Base-by-base conservation (phyloP, 2,329 filamentous ascomycete species). In the Nannizziopsis barbatae region DNA sequence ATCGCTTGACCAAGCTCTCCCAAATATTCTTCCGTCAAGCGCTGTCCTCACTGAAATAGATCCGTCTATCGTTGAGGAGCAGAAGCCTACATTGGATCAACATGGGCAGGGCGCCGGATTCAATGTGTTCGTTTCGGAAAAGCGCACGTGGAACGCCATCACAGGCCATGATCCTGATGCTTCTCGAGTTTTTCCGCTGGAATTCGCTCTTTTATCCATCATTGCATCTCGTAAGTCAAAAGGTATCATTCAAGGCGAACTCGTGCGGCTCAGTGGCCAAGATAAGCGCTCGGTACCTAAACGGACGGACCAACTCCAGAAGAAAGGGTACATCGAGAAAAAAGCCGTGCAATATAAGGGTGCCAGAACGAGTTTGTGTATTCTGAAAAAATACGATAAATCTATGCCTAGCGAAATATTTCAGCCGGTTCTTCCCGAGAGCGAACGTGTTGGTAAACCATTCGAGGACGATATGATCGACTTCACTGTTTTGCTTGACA, bases 271-370 rank as follows among this genome's bases (percentile, higher is more conserved):
- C 17, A 78, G 75, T 53, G 75, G 75, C 5, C 79, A 83, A 62
- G 79, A 83, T 59, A 82, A 81, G 58, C 71, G 79, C 40, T 83
- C 79, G 1, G 73, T 82, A 2, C 79, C 79, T 1, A 71, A 75
- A 52, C 69, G 79, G 35, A 83, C 79, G 2, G 75, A 80, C 52
- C 62, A 66, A 2, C 65, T 83, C 35, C 68, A 71, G 5, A 61
- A 67, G 32, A 79, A 76, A 54, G 79, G 79, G 0, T 81, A 82
- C 58, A 81, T 83, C 47, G 68, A 73, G 36, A 83, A 83, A 56
- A 66, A 68, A 45, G 58, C 64, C 7, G 68, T 76, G 14, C 66
- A 74, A 27, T 64, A 68, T 17, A 69, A 68, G 50, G 69, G 71
- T 2, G 62, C 68, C 5, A 71, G 73, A 40, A 81, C 78, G 0